phyloP scores from a whole-genome alignment of 2,329 filamentous ascomycete genomes.

The Proliferodiscus dingleyae region DNA sequence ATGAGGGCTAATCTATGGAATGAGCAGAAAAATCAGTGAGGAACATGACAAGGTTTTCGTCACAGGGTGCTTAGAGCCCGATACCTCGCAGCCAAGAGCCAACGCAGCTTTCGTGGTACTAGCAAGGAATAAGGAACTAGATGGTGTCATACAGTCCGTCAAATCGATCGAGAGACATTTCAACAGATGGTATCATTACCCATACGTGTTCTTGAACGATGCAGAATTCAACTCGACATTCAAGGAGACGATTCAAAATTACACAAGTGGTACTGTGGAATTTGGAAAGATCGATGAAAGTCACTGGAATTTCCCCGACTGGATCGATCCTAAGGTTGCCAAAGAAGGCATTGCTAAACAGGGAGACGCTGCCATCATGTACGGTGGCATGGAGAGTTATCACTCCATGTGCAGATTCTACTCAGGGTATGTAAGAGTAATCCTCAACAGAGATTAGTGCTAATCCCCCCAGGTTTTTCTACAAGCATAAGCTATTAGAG shows the following conservation, averaged over 20 bases:
- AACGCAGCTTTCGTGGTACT: conserved; percentile 96
- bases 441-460: background rate
- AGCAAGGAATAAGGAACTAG: conserved; percentile 91
- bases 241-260: conserved; percentile 80
- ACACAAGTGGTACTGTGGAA: conserved; percentile 83
- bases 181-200: conserved; percentile 98
- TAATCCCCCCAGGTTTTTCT: conserved; percentile 67
- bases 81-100: conserved; percentile 73
- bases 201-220: conserved; percentile 97
- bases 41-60: conserved; percentile 96
- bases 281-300: conserved; percentile 88
- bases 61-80: conserved; percentile 78
- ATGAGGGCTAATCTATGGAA: conserved; percentile 14
- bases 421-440: conserved; percentile 64
- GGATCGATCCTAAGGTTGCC: conserved; percentile 89
- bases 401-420: conserved; percentile 99
- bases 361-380: conserved; percentile 97
- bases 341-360: conserved; percentile 96
- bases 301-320: conserved; percentile 97
- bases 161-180: conserved; percentile 98
- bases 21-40: conserved; percentile 83
- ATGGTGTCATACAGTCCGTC: conserved; percentile 91
- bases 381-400: conserved; percentile 97
- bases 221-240: conserved; percentile 95
- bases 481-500: conserved; percentile 87